Evolutionary conservation across 768 basidiomycete species (phyloP), one percentile per base, ranked within the genome.

Genomic region (Hygrocybe coccinea): DNA sequence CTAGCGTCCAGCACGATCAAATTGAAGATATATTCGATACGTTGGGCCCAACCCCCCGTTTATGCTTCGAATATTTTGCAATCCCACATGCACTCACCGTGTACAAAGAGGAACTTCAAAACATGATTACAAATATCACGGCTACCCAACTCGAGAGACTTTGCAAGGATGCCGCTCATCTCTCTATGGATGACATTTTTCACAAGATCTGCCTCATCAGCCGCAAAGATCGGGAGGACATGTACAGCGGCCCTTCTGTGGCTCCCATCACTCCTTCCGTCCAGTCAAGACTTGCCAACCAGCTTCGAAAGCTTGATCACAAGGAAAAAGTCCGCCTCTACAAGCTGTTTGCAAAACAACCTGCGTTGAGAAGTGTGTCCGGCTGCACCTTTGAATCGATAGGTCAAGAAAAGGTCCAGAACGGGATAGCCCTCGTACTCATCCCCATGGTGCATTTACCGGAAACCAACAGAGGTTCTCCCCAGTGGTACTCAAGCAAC

Each of bases 401-500:
- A 24, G 52, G 11, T 15, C 52, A 53, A 35, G 4, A 19, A 33
- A 17, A 15, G 12, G 10, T 53, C 17, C 17, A 44, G 41, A 22
- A 19, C 14, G 21, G 19, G 37, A 43, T 43, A 3, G 10, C 33
- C 24, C 37, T 53, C 38, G 38, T 45, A 17, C 24, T 43, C 29
- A n/a, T 52, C 29, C 52, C 54, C 15, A 39, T 54, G 57, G 45
- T 46, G 54, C 15, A 21, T 8, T 41, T 36, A 14, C 11, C 41
- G 12, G 21, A 24, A 19, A 5, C 10, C 29, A 14, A 37, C 14
- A 53, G 37, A 25, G 25, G 50, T 37, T 48, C 24, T 17, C 45
- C 29, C 33, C 58, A 49, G 33, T 59, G 58, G 58, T 34, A 56
- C 55, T 59, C 56, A 17, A 60, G 59, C 47, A 56, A 57, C 29